Percentiles rank a stretch among this genome's conserved stretches.
Evolutionary conservation across 306 rosid genomes (phyloP).

Genomic region (Carpinus fangiana): DNA sequence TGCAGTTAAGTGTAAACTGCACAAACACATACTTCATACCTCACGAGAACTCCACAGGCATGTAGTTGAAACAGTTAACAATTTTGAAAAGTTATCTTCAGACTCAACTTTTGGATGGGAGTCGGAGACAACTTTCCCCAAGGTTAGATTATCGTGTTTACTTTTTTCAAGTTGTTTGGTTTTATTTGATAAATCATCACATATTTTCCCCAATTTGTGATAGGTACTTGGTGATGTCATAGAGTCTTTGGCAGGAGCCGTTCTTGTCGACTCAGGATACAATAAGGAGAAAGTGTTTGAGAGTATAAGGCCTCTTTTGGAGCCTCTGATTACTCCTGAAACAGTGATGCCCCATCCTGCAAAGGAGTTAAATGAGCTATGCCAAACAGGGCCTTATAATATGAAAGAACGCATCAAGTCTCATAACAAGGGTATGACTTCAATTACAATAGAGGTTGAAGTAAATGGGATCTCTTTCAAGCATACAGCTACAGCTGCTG

Average conservation of each 20-base stretch:
- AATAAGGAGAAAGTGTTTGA: constrained; percentile 47
- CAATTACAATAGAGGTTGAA: constrained; percentile 40
- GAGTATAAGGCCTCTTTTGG: constrained; percentile 66
- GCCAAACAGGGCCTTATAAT: constrained; percentile 38
- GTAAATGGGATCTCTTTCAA: constrained; percentile 41
- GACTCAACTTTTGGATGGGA: constrained; percentile 75
- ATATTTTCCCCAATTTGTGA: constrained; percentile 17
- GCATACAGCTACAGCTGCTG: constrained; percentile 17
- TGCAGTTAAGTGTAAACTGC: constrained; percentile 58
- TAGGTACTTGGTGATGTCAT: constrained; percentile 84
- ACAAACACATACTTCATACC: constrained; percentile 58
- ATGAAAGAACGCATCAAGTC: constrained; percentile 10
- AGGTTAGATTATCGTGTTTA: constrained; percentile 47
- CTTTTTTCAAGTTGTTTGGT: neutral
- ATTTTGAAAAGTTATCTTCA: constrained; percentile 31
- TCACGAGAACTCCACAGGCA: constrained; percentile 61
- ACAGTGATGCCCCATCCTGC: constrained; percentile 53
- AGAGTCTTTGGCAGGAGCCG: constrained; percentile 85
- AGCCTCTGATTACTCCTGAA: constrained; percentile 67
- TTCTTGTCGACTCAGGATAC: constrained; percentile 68
- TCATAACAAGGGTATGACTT: constrained; percentile 17
- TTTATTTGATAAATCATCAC: constrained; percentile 11
- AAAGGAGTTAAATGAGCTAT: constrained; percentile 47
- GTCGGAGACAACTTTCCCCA: constrained; percentile 57
- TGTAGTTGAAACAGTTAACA: constrained; percentile 31